phyloP scores from a whole-genome alignment of 1,284 basidiomycete species.

The Malassezia sympodialis region DNA sequence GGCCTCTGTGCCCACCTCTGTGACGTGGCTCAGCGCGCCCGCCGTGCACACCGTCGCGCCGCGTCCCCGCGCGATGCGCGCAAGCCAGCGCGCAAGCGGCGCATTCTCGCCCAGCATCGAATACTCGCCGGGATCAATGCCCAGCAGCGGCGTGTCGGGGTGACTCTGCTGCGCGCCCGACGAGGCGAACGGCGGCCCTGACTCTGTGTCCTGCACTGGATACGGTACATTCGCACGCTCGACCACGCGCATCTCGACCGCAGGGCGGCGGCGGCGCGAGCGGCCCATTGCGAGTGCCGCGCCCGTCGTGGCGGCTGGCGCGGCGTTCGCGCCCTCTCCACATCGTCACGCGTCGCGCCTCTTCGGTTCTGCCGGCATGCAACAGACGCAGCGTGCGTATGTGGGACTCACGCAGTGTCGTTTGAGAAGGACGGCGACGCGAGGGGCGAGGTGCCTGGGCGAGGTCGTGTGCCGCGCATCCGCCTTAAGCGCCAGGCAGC shows the following conservation, averaged over 20 bases:
- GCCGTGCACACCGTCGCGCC: constrained; percentile 11
- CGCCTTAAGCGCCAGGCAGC: background rate
- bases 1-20: background rate
- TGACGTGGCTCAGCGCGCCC: background rate
- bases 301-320: background rate
- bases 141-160: background rate
- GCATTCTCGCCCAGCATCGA: constrained; percentile 8
- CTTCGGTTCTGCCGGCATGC: constrained; percentile 3
- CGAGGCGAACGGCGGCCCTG: background rate
- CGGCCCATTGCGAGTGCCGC: constrained; percentile 8
- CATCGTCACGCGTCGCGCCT: background rate
- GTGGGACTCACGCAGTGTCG: constrained; percentile 4
- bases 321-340: constrained; percentile 7
- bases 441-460: background rate
- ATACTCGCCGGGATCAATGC: background rate
- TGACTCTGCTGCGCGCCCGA: background rate
- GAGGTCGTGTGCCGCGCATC: constrained; percentile 2
- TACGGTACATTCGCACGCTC: constrained; percentile 3
- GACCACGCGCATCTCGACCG: background rate
- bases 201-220: background rate
- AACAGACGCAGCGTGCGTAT: constrained; percentile 10
- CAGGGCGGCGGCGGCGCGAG: background rate
- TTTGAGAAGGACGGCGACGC: background rate
- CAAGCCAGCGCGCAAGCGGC: constrained; percentile 5
- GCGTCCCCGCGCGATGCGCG: constrained; percentile 6